Evolutionary conservation across 441 rosid genomes (phyloP).

Genomic region (Brassica balearica): DNA sequence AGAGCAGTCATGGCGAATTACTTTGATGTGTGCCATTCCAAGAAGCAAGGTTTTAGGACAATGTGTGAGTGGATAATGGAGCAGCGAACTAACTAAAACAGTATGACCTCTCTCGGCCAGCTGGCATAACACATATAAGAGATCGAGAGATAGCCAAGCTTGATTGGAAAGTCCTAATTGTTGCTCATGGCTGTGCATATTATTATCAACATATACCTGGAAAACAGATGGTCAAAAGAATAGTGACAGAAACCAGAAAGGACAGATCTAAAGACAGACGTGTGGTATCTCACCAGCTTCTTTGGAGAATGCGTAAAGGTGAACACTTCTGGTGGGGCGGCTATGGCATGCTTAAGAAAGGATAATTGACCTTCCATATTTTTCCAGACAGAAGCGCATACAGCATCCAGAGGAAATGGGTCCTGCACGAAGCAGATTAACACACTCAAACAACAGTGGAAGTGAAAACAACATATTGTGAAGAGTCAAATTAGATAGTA

Average conservation of each 20-base stretch:
- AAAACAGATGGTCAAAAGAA: constrained; percentile 37
- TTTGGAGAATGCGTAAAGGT: constrained; percentile 84
- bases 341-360: constrained; percentile 80
- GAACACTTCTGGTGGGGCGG: constrained; percentile 88
- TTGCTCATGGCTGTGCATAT: constrained; percentile 71
- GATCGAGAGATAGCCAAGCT: constrained; percentile 96
- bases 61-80: constrained; percentile 41
- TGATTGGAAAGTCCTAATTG: constrained; percentile 77
- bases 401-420: constrained; percentile 86
- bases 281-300: constrained; percentile 73
- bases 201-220: constrained; percentile 79
- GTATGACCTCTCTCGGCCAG: constrained; percentile 91
- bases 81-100: constrained; percentile 65
- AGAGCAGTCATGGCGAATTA: neutral
- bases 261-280: constrained; percentile 28
- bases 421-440: constrained; percentile 61
- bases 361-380: constrained; percentile 91
- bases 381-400: constrained; percentile 88
- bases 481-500: constrained; percentile 14
- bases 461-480: constrained; percentile 13
- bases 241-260: constrained; percentile 25
- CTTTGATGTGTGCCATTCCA: constrained; percentile 8
- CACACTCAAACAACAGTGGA: constrained; percentile 24
- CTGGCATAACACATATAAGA: constrained; percentile 85
- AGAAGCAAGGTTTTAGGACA: constrained; percentile 13